Conservation (phyloP, 805 yeast genomes). For the Jamesozyma spencerorum region DNA sequence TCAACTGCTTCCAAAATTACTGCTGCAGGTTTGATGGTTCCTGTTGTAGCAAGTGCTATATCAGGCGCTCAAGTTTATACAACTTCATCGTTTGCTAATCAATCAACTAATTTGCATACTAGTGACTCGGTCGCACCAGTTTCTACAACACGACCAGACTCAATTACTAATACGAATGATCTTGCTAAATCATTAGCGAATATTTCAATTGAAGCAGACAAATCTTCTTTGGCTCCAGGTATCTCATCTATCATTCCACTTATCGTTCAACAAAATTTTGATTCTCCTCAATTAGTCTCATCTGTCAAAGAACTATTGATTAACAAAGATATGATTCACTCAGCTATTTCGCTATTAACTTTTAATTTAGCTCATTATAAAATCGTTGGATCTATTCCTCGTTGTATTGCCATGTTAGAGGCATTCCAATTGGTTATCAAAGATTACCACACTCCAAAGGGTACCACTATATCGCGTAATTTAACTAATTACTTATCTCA, state of each 20-base stretch:
- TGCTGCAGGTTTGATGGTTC: constrained; percentile 29
- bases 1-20: constrained; percentile 28
- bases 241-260: constrained; percentile 35
- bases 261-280: constrained; percentile 30
- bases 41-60: constrained; percentile 23
- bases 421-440: constrained; percentile 72
- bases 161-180: constrained; percentile 10
- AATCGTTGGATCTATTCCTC: constrained; percentile 80
- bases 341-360: constrained; percentile 68
- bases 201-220: constrained; percentile 20
- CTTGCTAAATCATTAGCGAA: constrained; percentile 21
- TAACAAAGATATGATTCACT: constrained; percentile 61
- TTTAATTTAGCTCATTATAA: constrained; percentile 74
- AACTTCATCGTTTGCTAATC: constrained; percentile 12
- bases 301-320: constrained; percentile 27
- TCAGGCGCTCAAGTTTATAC: constrained; percentile 20
- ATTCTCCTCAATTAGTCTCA: constrained; percentile 21
- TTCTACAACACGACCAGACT: constrained; percentile 4
- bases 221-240: constrained; percentile 32
- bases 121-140: neutral
- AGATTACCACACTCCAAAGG: constrained; percentile 78
- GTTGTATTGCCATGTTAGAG: constrained; percentile 76
- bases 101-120: constrained; percentile 1
- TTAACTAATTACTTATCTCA: constrained; percentile 79
- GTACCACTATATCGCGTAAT: constrained; percentile 78